Percentiles rank a stretch among this genome's conserved stretches.
These are phyloP conservation scores for Nakataea oryzae DNA, from an alignment of 2,329 filamentous ascomycete genomes.

Conservation along the genomic window DNA sequence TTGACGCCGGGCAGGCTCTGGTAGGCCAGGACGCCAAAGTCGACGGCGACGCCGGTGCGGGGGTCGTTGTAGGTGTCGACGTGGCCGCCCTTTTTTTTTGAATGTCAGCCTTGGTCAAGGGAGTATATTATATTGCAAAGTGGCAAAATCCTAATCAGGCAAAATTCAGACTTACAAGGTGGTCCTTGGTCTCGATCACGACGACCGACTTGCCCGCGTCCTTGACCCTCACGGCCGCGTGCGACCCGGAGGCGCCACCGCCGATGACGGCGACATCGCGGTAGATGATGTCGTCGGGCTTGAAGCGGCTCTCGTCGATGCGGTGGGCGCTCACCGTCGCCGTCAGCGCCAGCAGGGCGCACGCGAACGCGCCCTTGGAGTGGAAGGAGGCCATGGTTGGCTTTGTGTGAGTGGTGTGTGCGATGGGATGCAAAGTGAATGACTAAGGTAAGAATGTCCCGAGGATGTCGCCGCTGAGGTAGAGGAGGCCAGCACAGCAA, in stretches of 20 bases:
- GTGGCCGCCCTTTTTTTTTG: constrained; percentile 19
- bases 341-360: background rate
- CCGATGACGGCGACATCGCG: constrained; percentile 11
- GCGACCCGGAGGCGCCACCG: constrained; percentile 11
- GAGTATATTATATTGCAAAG: background rate
- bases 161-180: background rate
- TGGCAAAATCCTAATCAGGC: background rate
- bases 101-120: background rate
- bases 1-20: constrained; percentile 18
- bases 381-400: background rate
- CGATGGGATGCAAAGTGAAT: background rate
- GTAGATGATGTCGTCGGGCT: constrained; percentile 9
- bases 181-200: constrained; percentile 9
- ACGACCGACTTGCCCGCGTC: constrained; percentile 10
- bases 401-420: background rate
- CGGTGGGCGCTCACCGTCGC: background rate
- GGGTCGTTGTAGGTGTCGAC: constrained; percentile 32
- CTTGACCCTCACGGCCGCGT: constrained; percentile 10
- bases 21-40: constrained; percentile 23
- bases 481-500: background rate
- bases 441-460: background rate
- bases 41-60: constrained; percentile 15
- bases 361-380: background rate
- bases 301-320: constrained; percentile 28
- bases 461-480: background rate